Evolutionary conservation across 2,329 filamentous ascomycete genomes (phyloP).

Genomic region (Xenoacremonium recifei): DNA sequence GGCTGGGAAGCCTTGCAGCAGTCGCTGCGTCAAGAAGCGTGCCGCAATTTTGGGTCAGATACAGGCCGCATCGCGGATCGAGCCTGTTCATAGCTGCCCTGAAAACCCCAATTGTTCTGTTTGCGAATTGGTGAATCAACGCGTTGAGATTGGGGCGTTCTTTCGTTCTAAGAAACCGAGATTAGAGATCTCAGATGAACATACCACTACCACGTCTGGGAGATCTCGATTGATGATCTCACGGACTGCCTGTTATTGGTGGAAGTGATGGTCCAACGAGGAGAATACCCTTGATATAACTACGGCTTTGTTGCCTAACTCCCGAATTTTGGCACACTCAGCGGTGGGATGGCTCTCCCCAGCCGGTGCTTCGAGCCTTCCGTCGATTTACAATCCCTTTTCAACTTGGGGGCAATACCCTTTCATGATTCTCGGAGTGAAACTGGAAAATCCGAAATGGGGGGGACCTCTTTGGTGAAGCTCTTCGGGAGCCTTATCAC

Average conservation of each 20-base stretch:
- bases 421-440: conserved; percentile 39
- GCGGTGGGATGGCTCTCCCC: conserved; percentile 36
- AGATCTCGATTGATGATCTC: conserved; percentile 37
- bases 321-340: conserved; percentile 35
- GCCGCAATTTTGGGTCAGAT: conserved; percentile 62
- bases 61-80: conserved; percentile 50
- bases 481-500: conserved; percentile 46
- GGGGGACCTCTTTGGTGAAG: conserved; percentile 42
- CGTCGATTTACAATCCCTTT: conserved; percentile 48
- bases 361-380: conserved; percentile 24
- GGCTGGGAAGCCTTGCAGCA: conserved; percentile 54
- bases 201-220: conserved; percentile 41
- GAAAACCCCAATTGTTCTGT: conserved; percentile 54
- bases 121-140: conserved; percentile 54
- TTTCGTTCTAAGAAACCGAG: conserved; percentile 57
- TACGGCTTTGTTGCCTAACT: conserved; percentile 39
- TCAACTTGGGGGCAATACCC: conserved; percentile 41
- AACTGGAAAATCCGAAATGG: conserved; percentile 45
- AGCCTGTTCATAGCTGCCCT: conserved; percentile 47
- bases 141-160: conserved; percentile 64
- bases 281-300: conserved; percentile 48
- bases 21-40: conserved; percentile 52
- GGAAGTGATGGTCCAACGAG: conserved; percentile 44
- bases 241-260: conserved; percentile 45
- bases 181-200: conserved; percentile 48